Evolutionary conservation across 495 filamentous ascomycete species (phyloP).

Genomic region (Amphirosellinia nigrospora): DNA sequence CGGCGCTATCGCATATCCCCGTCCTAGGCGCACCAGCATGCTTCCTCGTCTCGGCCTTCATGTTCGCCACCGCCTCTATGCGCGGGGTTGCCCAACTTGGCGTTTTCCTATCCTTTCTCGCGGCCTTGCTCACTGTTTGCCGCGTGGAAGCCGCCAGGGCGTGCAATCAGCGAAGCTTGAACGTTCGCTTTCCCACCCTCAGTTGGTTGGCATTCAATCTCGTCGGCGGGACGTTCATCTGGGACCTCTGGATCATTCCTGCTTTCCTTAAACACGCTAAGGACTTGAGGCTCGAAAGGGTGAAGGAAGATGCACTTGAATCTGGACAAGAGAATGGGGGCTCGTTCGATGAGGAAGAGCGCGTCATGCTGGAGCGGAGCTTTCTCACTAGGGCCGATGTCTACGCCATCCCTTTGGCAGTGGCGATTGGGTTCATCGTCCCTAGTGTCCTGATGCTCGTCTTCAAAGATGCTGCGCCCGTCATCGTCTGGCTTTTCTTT

Average conservation of each 20-base stretch:
- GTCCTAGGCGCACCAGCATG: slow-evolving; percentile 45
- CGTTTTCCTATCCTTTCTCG: slow-evolving; percentile 40
- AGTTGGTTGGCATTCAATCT: slow-evolving; percentile 50
- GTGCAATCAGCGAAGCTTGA: slow-evolving; percentile 40
- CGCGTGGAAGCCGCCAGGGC: slow-evolving; percentile 46
- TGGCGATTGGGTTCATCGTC: slow-evolving; percentile 44
- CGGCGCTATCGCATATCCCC: slow-evolving; percentile 41
- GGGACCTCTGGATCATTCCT: slow-evolving; percentile 50
- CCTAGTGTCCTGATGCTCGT: slow-evolving; percentile 71
- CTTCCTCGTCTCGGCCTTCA: slow-evolving; percentile 49
- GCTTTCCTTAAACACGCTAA: slow-evolving; percentile 46
- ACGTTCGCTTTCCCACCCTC: slow-evolving; percentile 45
- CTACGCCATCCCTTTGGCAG: slow-evolving; percentile 47
- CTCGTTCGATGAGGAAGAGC: slow-evolving; percentile 31
- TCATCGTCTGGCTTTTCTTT: slow-evolving; percentile 60
- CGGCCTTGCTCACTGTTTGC: slow-evolving; percentile 43
- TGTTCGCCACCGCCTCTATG: slow-evolving; percentile 35
- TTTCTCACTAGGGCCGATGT: slow-evolving; percentile 42
- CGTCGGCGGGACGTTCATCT: slow-evolving; percentile 48
- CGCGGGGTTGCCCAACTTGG: slow-evolving; percentile 36
- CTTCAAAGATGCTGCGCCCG: slow-evolving; percentile 70
- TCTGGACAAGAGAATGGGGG: neutral
- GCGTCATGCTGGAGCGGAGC: slow-evolving; percentile 32
- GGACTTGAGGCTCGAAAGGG: slow-evolving; percentile 33
- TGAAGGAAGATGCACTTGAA: slow-evolving; percentile 10